Evolutionary conservation across 345 rosid species (phyloP).

Genomic region (Diplotaxis tenuifolia): DNA sequence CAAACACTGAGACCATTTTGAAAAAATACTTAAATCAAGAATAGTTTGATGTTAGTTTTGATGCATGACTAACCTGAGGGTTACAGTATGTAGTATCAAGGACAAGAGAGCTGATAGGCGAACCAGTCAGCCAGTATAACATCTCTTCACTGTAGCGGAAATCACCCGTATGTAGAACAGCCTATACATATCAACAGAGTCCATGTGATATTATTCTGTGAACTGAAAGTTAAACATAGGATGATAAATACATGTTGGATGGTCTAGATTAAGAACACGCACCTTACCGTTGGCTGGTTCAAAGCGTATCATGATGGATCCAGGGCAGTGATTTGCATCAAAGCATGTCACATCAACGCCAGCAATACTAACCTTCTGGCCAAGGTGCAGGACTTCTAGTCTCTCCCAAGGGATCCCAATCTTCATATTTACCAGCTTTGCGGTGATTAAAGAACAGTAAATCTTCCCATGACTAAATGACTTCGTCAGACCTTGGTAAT

Average conservation of each 20-base stretch:
- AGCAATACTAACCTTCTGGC: slow-evolving; percentile 61
- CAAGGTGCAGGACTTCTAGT: slow-evolving; percentile 64
- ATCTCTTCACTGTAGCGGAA: slow-evolving; percentile 74
- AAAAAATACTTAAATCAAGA: no score
- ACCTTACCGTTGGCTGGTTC: slow-evolving; percentile 93
- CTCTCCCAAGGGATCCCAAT: slow-evolving; percentile 88
- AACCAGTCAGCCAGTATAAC: slow-evolving; percentile 42
- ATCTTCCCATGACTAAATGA: slow-evolving; percentile 88
- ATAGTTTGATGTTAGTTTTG: no score
- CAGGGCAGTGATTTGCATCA: slow-evolving; percentile 97
- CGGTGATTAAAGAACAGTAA: slow-evolving; percentile 84
- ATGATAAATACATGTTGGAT: not conserved
- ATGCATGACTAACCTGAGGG: slow-evolving; percentile 61
- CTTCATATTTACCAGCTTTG: slow-evolving; percentile 80
- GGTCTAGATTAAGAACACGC: slow-evolving; percentile 32
- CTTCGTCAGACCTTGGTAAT: slow-evolving; percentile 92
- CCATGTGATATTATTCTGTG: not conserved
- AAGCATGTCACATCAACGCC: slow-evolving; percentile 73
- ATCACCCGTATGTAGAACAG: slow-evolving; percentile 89
- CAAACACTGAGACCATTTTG: no score
- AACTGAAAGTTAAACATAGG: not conserved
- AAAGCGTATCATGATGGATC: slow-evolving; percentile 80
- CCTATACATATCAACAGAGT: slow-evolving; percentile 41
- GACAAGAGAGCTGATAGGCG: slow-evolving; percentile 67
- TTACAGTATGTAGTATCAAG: slow-evolving; percentile 97